A percentile compares a stretch with the other conserved stretches of the same genome.
Conservation (phyloP, 805 yeast species). For the Candida ascalaphidarum region DNA sequence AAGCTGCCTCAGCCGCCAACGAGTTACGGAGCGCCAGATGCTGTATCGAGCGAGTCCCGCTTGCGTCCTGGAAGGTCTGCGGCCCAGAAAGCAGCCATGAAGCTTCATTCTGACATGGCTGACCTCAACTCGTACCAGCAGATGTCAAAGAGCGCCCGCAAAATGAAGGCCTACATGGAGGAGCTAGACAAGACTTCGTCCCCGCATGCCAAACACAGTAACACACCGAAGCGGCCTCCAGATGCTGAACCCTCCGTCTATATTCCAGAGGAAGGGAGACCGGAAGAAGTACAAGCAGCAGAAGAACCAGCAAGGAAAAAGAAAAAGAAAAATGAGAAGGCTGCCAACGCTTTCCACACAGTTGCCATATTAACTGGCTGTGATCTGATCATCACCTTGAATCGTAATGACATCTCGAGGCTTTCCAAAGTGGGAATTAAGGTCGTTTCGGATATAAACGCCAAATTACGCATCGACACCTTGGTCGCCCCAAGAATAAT, state of each 20-base stretch:
- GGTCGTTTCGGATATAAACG: conserved; percentile 34
- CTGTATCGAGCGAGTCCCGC: not conserved
- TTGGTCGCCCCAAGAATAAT: conserved; percentile 74
- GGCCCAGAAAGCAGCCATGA: conserved; percentile 54
- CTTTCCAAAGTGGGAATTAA: conserved; percentile 51
- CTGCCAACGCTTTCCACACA: conserved; percentile 21
- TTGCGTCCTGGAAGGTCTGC: conserved; percentile 41
- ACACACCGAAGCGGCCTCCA: not conserved
- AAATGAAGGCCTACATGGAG: conserved; percentile 28
- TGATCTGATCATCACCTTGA: conserved; percentile 33
- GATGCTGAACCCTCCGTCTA: not conserved
- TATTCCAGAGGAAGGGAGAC: conserved; percentile 1
- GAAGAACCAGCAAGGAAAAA: conserved; percentile 2
- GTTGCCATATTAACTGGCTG: conserved; percentile 60
- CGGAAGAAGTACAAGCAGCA: conserved; percentile 10
- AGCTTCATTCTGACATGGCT: conserved; percentile 60
- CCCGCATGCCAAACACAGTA: conserved; percentile 1
- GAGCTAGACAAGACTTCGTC: conserved; percentile 15
- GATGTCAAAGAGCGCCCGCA: conserved; percentile 33
- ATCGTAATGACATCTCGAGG: conserved; percentile 32
- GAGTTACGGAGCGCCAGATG: no score
- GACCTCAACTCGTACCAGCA: conserved; percentile 58
- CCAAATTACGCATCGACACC: conserved; percentile 33
- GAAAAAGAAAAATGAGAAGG: conserved; percentile 8
- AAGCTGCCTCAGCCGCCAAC: no score